Percentiles rank a stretch among this genome's conserved stretches.
phyloP scores from a whole-genome alignment of 2,329 filamentous ascomycete genomes.

The Fusarium gaditjirri region DNA sequence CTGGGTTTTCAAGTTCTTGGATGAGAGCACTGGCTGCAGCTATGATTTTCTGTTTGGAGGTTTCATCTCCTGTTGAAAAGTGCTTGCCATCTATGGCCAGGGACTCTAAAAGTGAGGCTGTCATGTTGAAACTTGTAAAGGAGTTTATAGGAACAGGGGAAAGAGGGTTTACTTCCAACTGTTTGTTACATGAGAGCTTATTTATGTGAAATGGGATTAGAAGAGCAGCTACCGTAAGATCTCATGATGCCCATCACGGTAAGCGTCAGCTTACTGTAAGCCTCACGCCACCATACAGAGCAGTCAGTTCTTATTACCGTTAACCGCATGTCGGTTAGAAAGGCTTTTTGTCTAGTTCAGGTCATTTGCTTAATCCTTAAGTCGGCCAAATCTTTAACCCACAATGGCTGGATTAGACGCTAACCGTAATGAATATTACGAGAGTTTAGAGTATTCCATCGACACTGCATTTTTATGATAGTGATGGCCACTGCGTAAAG shows the following conservation, averaged over 20 bases:
- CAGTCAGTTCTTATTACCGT: background rate
- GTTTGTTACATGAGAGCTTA: rapidly evolving
- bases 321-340: background rate
- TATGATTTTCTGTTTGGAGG: constrained; percentile 12
- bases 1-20: constrained; percentile 20
- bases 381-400: background rate
- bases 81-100: constrained; percentile 14
- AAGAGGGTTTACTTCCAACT: rapidly evolving
- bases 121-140: background rate
- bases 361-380: background rate
- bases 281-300: background rate
- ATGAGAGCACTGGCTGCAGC: constrained; percentile 18
- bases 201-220: background rate
- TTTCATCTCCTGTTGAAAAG: constrained; percentile 8
- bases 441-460: background rate
- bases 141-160: background rate
- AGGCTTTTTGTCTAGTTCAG: background rate
- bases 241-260: background rate
- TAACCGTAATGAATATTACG: background rate
- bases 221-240: background rate
- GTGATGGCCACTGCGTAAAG: background rate
- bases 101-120: constrained; percentile 1
- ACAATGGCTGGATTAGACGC: background rate
- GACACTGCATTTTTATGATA: background rate
- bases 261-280: background rate